Conservation (phyloP, 2,329 filamentous ascomycete species). For the Penicillium sp. region DNA sequence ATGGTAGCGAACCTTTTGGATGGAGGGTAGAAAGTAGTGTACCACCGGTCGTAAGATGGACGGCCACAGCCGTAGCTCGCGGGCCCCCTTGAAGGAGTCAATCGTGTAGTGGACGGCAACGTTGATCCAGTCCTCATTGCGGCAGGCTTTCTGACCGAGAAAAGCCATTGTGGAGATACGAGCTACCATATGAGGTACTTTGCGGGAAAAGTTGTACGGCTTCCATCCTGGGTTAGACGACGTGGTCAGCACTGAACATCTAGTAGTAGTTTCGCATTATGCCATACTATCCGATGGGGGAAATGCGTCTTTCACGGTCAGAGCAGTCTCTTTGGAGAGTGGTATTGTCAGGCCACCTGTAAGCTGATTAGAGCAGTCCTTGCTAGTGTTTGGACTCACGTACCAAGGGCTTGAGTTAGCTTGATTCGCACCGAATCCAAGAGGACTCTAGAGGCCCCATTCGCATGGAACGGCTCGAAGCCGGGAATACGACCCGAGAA, state of each 20-base stretch:
- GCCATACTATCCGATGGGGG: conserved; percentile 26
- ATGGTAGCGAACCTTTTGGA: conserved; percentile 39
- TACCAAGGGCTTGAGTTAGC: conserved; percentile 33
- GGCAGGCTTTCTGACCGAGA: conserved; percentile 22
- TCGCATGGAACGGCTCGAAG: conserved; percentile 30
- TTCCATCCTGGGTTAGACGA: conserved; percentile 51
- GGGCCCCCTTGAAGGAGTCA: conserved; percentile 26
- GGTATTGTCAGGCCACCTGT: conserved; percentile 27
- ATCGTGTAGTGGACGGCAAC: conserved; percentile 28
- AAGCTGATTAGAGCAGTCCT: background rate
- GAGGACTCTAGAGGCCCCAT: conserved; percentile 10
- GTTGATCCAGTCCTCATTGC: conserved; percentile 26
- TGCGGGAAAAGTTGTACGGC: conserved; percentile 53
- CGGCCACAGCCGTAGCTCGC: conserved; percentile 46
- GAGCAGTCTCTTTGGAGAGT: conserved; percentile 28
- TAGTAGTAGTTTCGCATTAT: background rate
- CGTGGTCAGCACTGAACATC: background rate
- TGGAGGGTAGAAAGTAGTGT: conserved; percentile 47
- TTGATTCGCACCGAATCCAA: conserved; percentile 30
- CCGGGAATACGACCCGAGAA: conserved; percentile 31
- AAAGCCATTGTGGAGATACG: conserved; percentile 51
- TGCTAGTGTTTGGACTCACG: background rate
- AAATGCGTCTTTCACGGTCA: conserved; percentile 23
- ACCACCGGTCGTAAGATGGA: conserved; percentile 42
- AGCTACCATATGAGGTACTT: conserved; percentile 54